Base-by-base conservation (phyloP, 768 basidiomycete genomes). In the Mycena rosella region DNA sequence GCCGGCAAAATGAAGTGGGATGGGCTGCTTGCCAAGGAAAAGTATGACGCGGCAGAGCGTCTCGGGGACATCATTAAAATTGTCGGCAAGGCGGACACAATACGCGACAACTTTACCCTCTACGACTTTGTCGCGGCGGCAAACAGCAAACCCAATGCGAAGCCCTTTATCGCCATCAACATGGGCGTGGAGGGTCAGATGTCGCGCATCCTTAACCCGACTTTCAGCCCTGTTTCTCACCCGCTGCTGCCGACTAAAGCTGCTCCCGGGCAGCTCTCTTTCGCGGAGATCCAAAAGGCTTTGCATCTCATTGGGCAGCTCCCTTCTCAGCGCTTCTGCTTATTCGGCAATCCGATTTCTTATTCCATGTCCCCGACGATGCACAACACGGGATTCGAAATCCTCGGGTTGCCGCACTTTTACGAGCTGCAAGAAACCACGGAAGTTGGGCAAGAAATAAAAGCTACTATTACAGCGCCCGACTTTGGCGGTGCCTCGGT, bases 401-500 rank as follows among this genome's bases (percentile, higher is more conserved):
- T 85, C 18, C 87, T 99, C 24, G 96, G 96, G 1, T 84, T 98
- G 6, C 96, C 96, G 0, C 91, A 98, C 78, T 76, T 78, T 14
- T 99, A 99, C 77, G 84, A 83, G 29, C 81, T 93, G n/a, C 81
- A 94, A 36, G 95, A 99, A 80, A 92, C 93, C 0, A 75, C 82
- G 7, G 77, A 83, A 8, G 86, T 96, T 7, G 87, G 88, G 44
- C 86, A 90, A 17, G 85, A 87, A 69, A 84, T 97, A 73, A 87
- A 87, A 75, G 79, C 84, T 3, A 84, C 89, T 3, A 83, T 98
- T 22, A 78, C 82, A 1, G 81, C 86, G 5, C 85, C 88, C 2
- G 88, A 90, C 51, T 99, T 99, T 76, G 97, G 98, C 10, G 98
- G 98, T 0, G 98, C 96, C 18, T 95, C 94, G 6, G 96, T 99